These are phyloP conservation scores for Aspergillus costaricaensis DNA, from an alignment of 2,329 filamentous ascomycete species.

Conservation along the genomic window DNA sequence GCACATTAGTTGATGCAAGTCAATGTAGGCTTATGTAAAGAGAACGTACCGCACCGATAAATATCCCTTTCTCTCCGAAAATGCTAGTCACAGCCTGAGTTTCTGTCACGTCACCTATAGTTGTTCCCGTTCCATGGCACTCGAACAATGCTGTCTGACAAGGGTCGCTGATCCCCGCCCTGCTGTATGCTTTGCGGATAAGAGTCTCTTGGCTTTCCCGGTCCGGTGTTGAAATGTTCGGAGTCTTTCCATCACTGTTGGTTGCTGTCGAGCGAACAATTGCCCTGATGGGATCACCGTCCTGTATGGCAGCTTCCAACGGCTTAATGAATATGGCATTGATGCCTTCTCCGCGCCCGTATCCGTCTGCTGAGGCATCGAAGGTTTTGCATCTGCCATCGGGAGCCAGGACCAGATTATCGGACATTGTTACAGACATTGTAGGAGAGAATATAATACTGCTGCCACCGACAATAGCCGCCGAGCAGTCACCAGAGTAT, in stretches of 20 bases:
- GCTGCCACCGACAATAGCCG: constrained; percentile 37
- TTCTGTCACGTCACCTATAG: constrained; percentile 12
- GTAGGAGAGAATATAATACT: constrained; percentile 38
- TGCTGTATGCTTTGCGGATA: constrained; percentile 8
- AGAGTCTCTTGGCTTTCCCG: constrained; percentile 10
- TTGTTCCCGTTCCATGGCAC: constrained; percentile 19
- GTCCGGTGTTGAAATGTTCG: background rate
- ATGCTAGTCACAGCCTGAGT: constrained; percentile 9
- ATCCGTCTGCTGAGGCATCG: constrained; percentile 33
- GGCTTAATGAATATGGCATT: constrained; percentile 35
- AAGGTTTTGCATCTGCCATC: constrained; percentile 32
- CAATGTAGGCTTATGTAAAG: background rate
- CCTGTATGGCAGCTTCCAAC: constrained; percentile 30
- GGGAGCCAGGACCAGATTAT: constrained; percentile 39
- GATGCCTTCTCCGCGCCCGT: constrained; percentile 37
- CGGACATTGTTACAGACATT: constrained; percentile 29
- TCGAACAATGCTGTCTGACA: constrained; percentile 16
- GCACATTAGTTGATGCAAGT: background rate
- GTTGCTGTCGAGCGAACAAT: constrained; percentile 29
- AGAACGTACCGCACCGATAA: constrained; percentile 21
- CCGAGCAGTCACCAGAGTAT: constrained; percentile 14
- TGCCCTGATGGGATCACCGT: constrained; percentile 33
- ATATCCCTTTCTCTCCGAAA: constrained; percentile 13
- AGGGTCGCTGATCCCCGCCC: constrained; percentile 9
- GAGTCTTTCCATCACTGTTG: constrained; percentile 29